Evolutionary conservation across 768 basidiomycete genomes (phyloP).

Genomic region (Collybia nuda): DNA sequence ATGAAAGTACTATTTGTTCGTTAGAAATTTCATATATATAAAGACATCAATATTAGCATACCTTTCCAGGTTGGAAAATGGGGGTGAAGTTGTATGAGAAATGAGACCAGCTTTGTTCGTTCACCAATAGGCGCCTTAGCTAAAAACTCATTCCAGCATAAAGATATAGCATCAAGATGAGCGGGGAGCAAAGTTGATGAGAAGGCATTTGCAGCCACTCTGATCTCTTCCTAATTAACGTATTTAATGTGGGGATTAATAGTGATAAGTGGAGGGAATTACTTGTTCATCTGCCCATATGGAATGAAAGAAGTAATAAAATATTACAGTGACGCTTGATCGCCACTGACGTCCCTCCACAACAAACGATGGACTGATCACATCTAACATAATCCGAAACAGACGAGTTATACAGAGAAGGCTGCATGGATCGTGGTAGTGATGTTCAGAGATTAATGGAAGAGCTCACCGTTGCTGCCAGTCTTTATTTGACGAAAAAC

Average conservation of each 20-base stretch:
- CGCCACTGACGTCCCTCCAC: constrained; percentile 72
- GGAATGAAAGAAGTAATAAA: constrained; percentile 57
- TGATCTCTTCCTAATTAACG: constrained; percentile 61
- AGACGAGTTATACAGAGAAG: constrained; percentile 51
- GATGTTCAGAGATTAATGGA: not conserved
- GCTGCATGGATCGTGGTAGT: constrained; percentile 27
- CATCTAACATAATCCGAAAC: constrained; percentile 66
- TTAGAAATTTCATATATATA: not conserved
- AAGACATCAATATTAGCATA: constrained; percentile 20
- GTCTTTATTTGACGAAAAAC: constrained; percentile 30
- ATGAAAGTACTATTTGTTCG: constrained; percentile 53
- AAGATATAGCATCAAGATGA: constrained; percentile 63
- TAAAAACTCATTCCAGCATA: constrained; percentile 68
- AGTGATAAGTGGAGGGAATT: constrained; percentile 8
- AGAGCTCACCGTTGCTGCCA: constrained; percentile 54
- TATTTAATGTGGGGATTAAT: not conserved
- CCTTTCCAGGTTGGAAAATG: constrained; percentile 71
- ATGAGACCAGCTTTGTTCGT: constrained; percentile 55
- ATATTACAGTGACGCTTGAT: constrained; percentile 56
- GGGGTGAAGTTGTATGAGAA: constrained; percentile 66
- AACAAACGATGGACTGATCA: constrained; percentile 59
- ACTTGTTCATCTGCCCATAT: constrained; percentile 68
- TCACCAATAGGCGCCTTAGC: constrained; percentile 55
- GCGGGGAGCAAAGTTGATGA: constrained; percentile 60
- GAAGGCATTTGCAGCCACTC: constrained; percentile 56